Evolutionary conservation across 768 basidiomycete genomes (phyloP).

Genomic region (Kwoniella dendrophila): DNA sequence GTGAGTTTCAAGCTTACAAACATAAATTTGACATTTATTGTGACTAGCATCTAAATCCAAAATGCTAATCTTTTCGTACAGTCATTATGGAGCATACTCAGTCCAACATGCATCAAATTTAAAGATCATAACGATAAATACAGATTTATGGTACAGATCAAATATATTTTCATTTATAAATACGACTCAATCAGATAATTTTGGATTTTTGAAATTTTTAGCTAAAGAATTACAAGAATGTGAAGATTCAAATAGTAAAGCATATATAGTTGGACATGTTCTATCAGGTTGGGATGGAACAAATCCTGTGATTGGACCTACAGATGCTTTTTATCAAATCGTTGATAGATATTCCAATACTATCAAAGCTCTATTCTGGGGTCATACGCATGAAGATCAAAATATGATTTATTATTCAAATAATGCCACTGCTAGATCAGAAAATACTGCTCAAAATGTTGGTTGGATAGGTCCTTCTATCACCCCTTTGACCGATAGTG

Average conservation of each 20-base stretch:
- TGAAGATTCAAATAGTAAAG: slow-evolving; percentile 65
- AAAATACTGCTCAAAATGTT: slow-evolving; percentile 64
- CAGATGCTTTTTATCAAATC: slow-evolving; percentile 61
- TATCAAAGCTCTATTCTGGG: slow-evolving; percentile 69
- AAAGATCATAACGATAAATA: slow-evolving; percentile 73
- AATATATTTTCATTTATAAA: slow-evolving; percentile 81
- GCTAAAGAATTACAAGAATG: slow-evolving; percentile 77
- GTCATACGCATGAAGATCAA: slow-evolving; percentile 76
- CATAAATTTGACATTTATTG: neutral
- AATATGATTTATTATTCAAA: slow-evolving; percentile 73
- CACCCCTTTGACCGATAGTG: slow-evolving; percentile 59
- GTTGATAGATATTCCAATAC: slow-evolving; percentile 41
- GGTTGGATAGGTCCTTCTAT: slow-evolving; percentile 70
- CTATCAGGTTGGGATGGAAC: slow-evolving; percentile 69
- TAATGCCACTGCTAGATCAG: slow-evolving; percentile 67
- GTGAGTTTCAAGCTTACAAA: neutral
- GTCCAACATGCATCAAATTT: slow-evolving; percentile 69
- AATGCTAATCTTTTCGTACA: neutral
- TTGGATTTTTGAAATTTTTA: slow-evolving; percentile 75
- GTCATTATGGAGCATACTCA: slow-evolving; percentile 73
- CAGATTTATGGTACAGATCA: slow-evolving; percentile 68
- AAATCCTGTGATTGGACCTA: slow-evolving; percentile 67
- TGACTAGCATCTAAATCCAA: no score
- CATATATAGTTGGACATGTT: slow-evolving; percentile 65
- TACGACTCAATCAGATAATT: slow-evolving; percentile 68